Base-by-base conservation (phyloP, 345 rosid species). In the Sisymbrium altissimum region DNA sequence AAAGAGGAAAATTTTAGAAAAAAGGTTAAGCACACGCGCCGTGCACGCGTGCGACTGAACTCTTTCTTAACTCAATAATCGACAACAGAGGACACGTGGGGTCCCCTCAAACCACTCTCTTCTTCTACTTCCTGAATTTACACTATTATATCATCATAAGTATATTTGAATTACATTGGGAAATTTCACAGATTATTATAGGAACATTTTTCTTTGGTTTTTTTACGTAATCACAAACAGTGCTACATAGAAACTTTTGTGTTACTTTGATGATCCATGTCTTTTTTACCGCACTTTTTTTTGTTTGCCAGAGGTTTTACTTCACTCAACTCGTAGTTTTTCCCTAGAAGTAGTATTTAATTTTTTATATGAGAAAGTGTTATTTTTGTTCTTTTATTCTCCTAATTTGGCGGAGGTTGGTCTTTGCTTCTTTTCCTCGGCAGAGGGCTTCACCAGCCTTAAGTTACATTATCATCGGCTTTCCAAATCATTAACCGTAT, bases 11-110 rank as follows among this genome's bases (percentile, higher is more conserved):
- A 45, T 9, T n/a, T 23, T 66, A 74, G 50, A 12, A 60, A 66
- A 27, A 68, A 55, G 44, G 54, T 70, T 76, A 76, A 76, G 71
- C 49, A 40, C 81, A 78, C 82, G 84, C 82, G 78, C 77, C 38
- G 1, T 13, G 74, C 70, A 78, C 74, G 81, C 81, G 72, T 78
- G 81, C 78, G 67, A 39, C 19, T 44, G 43, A 76, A 64, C 36
- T 64, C 69, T 57, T 35, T 44, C 11, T 33, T 54, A 23, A 41
- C 18, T 62, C 50, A 14, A 9, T 15, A 19, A 30, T 58, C 60
- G 63, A 73, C 60, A 77, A 71, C 68, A 66, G 64, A 77, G 49
- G 69, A 50, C 73, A 71, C 77, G 77, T 78, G 77, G 80, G 80
- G 67, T 15, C 58, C 77, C n/a, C n/a, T 48, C 19, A 19, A 77